Evolutionary conservation across 768 basidiomycete species (phyloP).

Genomic region (Auricularia heimuer): DNA sequence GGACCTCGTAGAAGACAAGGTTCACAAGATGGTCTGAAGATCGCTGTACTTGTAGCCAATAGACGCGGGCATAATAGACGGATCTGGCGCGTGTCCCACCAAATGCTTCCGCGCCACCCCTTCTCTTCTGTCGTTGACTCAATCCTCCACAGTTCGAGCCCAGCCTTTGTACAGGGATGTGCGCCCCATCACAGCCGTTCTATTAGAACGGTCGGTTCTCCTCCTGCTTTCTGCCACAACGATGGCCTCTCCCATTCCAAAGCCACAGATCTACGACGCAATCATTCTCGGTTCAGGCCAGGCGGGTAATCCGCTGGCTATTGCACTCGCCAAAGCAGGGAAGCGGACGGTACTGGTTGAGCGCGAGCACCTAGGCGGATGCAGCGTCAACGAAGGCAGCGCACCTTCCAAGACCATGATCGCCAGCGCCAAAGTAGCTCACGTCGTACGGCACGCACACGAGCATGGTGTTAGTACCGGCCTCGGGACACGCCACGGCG

Average conservation of each 20-base stretch:
- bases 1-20: constrained; percentile 49
- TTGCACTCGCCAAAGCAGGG: constrained; percentile 9
- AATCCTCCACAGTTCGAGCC: too few species aligned
- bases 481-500: neutral
- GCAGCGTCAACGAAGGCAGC: constrained; percentile 12
- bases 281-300: constrained; percentile 11
- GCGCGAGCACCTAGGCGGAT: constrained; percentile 9
- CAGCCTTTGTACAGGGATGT: too few species aligned
- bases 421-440: constrained; percentile 7
- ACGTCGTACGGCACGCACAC: constrained; percentile 7
- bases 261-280: constrained; percentile 2
- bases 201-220: neutral
- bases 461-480: constrained; percentile 8
- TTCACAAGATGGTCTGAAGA: constrained; percentile 52
- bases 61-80: neutral
- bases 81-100: neutral
- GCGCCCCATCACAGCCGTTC: too few species aligned
- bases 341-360: constrained; percentile 8
- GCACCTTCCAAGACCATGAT: constrained; percentile 12
- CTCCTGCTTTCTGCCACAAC: neutral
- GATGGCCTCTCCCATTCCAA: neutral
- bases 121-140: too few species aligned
- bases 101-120: too few species aligned
- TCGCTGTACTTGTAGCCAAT: neutral
- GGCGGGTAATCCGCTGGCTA: constrained; percentile 8